phyloP scores from a whole-genome alignment of 1,284 basidiomycete genomes.

The Rhodofomes roseus region DNA sequence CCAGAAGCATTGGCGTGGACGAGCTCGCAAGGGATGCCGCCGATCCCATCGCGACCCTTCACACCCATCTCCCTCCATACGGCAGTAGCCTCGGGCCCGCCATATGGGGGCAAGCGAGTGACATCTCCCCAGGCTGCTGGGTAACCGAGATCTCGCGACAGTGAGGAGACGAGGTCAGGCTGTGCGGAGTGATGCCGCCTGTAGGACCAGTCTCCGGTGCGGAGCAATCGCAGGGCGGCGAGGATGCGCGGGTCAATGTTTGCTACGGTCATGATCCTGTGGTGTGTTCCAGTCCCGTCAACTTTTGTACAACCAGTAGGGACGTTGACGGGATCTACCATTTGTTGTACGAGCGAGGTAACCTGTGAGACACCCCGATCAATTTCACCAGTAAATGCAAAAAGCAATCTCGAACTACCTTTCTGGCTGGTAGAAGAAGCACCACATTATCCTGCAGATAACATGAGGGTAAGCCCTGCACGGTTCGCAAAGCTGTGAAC shows the following conservation, averaged over 20 bases:
- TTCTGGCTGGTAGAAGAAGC: conserved; percentile 71
- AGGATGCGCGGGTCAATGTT: conserved; percentile 61
- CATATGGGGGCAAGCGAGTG: conserved; percentile 51
- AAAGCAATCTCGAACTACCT: conserved; percentile 37
- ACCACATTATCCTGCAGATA: conserved; percentile 77
- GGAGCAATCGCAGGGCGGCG: conserved; percentile 47
- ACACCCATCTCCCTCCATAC: conserved; percentile 56
- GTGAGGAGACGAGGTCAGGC: conserved; percentile 38
- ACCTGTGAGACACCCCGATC: conserved; percentile 32
- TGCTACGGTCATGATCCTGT: conserved; percentile 64
- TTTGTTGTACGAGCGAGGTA: conserved; percentile 69
- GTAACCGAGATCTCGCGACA: conserved; percentile 53
- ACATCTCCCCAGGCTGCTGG: conserved; percentile 63
- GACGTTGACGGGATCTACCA: conserved; percentile 36
- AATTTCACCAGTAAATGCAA: background rate
- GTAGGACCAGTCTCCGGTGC: conserved; percentile 58
- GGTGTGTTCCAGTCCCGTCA: background rate
- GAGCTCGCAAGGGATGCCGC: conserved; percentile 71
- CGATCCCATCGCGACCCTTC: conserved; percentile 44
- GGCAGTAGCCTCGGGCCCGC: conserved; percentile 45
- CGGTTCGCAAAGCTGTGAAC: conserved; percentile 15
- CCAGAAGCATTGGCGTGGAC: conserved; percentile 57
- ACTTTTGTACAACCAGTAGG: background rate
- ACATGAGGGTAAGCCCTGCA: background rate
- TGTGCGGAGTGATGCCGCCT: conserved; percentile 34